Evolutionary conservation across 169 alveolate genomes (phyloP).

Genomic region (Eimeria maxima): DNA sequence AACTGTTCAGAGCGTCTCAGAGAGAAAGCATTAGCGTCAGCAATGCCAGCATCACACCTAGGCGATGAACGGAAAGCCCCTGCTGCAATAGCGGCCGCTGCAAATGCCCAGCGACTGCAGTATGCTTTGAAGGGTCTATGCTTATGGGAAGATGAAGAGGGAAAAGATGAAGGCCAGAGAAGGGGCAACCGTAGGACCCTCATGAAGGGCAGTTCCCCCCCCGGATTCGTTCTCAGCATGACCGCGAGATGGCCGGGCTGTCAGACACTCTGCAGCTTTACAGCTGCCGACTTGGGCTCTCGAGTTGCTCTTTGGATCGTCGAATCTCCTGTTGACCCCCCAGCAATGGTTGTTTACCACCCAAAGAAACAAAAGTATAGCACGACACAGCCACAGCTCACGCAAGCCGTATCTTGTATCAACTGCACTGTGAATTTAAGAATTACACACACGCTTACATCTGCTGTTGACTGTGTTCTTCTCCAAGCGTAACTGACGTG

Average conservation of each 20-base stretch:
- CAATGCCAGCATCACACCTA: neutral
- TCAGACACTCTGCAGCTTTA: neutral
- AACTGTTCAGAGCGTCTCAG: neutral
- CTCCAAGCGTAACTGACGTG: too few species aligned
- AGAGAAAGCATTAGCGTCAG: neutral
- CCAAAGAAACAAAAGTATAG: neutral
- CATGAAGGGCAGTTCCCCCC: constrained; percentile 22
- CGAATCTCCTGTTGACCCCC: neutral
- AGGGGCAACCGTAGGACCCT: neutral
- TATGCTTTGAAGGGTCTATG: neutral
- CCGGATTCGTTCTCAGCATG: neutral
- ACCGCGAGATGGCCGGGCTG: constrained; percentile 30
- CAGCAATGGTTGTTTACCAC: neutral
- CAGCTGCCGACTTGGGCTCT: constrained; percentile 18
- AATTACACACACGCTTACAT: too few species aligned
- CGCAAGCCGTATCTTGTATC: neutral
- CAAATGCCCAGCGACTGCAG: neutral
- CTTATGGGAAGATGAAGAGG: neutral
- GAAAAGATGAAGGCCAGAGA: neutral
- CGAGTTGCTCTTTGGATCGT: constrained; percentile 28
- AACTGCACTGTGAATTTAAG: neutral
- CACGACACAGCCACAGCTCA: neutral
- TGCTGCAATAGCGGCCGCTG: neutral
- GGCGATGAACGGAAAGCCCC: neutral
- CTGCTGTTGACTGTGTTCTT: too few species aligned